A percentile compares a stretch with the other conserved stretches of the same genome.
These are phyloP conservation scores for Aspergillus fijiensis DNA, from an alignment of 2,329 filamentous ascomycete species.

Conservation along the genomic window DNA sequence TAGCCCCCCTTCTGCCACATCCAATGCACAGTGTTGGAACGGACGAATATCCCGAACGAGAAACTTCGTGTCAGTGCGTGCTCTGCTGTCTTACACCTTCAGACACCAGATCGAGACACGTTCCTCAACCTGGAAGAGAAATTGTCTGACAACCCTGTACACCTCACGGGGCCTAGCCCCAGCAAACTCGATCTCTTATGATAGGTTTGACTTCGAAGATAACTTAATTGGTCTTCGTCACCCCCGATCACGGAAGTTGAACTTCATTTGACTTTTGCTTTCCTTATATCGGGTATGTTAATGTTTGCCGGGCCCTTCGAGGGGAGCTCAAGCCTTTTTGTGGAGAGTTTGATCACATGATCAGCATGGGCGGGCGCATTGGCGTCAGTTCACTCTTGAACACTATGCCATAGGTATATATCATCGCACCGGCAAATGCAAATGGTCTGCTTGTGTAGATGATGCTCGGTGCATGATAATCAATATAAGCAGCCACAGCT, in stretches of 20 bases:
- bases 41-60: slow-evolving; percentile 15
- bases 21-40: neutral
- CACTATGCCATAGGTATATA: neutral
- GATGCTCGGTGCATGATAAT: no score
- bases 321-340: neutral
- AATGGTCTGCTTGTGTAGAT: neutral
- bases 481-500: no score
- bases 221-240: no score
- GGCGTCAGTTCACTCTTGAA: neutral
- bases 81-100: slow-evolving; percentile 8
- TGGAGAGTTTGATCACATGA: neutral
- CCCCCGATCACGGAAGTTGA: no score
- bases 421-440: neutral
- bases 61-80: slow-evolving; percentile 4
- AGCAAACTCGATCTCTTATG: neutral
- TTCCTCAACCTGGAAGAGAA: neutral
- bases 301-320: no score
- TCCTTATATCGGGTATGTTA: no score
- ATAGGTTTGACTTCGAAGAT: neutral
- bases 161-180: neutral
- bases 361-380: neutral
- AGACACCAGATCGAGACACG: slow-evolving; percentile 1
- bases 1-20: neutral
- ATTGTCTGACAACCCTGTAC: neutral
- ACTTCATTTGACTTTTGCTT: no score